Evolutionary conservation across 192 early-diverging fungal genomes (phyloP).

Genomic region (Entrophospora sp.): DNA sequence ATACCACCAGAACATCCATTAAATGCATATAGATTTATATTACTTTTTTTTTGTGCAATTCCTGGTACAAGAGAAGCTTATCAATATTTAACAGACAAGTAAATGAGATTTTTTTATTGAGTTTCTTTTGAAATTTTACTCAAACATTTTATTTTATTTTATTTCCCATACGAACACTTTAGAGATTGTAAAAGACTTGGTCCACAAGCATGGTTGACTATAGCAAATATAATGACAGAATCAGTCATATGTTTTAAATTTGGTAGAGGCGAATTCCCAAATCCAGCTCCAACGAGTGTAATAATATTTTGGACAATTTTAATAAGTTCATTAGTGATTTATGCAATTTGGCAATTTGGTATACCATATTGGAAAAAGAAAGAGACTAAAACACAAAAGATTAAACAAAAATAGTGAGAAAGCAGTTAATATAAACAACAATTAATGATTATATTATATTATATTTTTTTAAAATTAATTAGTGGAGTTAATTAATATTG

Average conservation of each 20-base stretch:
- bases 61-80: constrained; percentile 85
- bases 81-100: constrained; percentile 67
- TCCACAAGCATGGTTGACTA: constrained; percentile 87
- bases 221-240: constrained; percentile 82
- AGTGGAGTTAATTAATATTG: too few species aligned
- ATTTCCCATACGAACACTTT: not conserved
- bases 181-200: constrained; percentile 83
- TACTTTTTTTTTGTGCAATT: constrained; percentile 78
- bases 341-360: constrained; percentile 71
- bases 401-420: too few species aligned
- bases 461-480: too few species aligned
- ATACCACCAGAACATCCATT: constrained; percentile 78
- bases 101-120: not conserved
- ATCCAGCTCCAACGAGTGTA: constrained; percentile 63
- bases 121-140: not conserved
- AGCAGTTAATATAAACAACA: too few species aligned
- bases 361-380: too few species aligned
- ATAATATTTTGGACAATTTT: constrained; percentile 69
- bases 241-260: constrained; percentile 89
- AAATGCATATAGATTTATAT: constrained; percentile 65
- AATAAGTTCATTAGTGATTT: constrained; percentile 46
- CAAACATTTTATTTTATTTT: not conserved
- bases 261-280: constrained; percentile 73
- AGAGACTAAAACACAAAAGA: too few species aligned
- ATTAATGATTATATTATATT: too few species aligned